A percentile compares a stretch with the other conserved stretches of the same genome.
Conservation (phyloP, 164 flowering plant genomes). For the Protea cynaroides region DNA sequence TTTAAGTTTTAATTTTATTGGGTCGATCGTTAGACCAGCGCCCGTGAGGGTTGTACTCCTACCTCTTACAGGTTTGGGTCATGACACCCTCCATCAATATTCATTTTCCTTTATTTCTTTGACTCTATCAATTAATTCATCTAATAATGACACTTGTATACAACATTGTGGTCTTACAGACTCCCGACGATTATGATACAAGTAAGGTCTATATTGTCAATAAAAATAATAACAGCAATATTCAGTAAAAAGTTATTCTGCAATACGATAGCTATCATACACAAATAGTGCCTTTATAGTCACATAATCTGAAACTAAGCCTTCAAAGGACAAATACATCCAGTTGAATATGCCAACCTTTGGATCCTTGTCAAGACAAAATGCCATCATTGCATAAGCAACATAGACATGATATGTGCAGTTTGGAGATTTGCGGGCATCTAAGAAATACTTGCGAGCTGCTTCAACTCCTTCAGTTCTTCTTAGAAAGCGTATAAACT, state of each 20-base stretch:
- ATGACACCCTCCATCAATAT: background rate
- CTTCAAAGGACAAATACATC: background rate
- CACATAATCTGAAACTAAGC: background rate
- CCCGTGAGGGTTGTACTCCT: no score
- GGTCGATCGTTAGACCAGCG: no score
- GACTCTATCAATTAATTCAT: no score
- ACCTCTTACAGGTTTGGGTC: no score
- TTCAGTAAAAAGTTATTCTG: background rate
- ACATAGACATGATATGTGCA: conserved; percentile 94
- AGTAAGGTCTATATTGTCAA: background rate
- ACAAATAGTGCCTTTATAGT: background rate
- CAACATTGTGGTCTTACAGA: no score
- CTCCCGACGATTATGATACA: no score
- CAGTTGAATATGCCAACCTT: conserved; percentile 43
- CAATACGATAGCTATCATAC: background rate
- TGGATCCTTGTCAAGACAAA: conserved; percentile 94
- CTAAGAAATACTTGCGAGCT: conserved; percentile 91
- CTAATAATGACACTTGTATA: no score
- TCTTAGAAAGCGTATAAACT: conserved; percentile 92
- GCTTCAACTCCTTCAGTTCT: conserved; percentile 95
- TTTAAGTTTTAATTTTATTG: no score
- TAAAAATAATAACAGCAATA: background rate
- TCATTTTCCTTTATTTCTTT: background rate
- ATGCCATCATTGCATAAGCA: conserved; percentile 93
- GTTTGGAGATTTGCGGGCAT: conserved; percentile 79